These are phyloP conservation scores for Cryptococcus sp. DNA, from an alignment of 1,284 basidiomycete genomes.

Conservation along the genomic window DNA sequence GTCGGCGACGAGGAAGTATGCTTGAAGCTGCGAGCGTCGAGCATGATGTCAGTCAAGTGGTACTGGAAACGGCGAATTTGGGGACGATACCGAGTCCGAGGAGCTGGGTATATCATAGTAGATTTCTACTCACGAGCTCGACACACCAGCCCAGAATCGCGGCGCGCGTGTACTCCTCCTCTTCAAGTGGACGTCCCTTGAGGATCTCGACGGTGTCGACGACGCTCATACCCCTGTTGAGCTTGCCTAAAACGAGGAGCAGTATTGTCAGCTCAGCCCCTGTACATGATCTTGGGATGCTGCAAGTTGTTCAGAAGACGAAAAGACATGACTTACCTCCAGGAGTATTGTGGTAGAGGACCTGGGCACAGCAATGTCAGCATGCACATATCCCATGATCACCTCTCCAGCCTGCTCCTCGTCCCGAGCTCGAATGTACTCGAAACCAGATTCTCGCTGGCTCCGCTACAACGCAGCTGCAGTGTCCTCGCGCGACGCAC, in stretches of 20 bases:
- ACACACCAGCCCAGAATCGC: slow-evolving; percentile 95
- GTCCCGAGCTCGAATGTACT: neutral
- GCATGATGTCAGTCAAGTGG: neutral
- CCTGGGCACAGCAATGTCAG: slow-evolving; percentile 57
- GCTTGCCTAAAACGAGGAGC: slow-evolving; percentile 64
- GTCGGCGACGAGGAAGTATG: slow-evolving; percentile 96
- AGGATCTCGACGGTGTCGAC: slow-evolving; percentile 92
- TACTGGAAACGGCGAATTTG: neutral
- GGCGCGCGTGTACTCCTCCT: slow-evolving; percentile 85
- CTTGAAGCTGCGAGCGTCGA: slow-evolving; percentile 73
- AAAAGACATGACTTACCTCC: slow-evolving; percentile 59
- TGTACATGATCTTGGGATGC: too few relatives aligned
- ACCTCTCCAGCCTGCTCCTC: too few relatives aligned
- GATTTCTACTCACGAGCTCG: slow-evolving; percentile 70
- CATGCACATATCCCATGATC: neutral
- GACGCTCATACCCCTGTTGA: slow-evolving; percentile 93
- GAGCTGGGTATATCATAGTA: neutral
- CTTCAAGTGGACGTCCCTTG: slow-evolving; percentile 62
- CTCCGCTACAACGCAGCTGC: too few relatives aligned
- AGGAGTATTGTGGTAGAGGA: slow-evolving; percentile 90
- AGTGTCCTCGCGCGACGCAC: slow-evolving; percentile 54
- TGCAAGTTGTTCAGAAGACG: neutral
- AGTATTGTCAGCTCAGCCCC: too few relatives aligned
- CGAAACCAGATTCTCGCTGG: too few relatives aligned
- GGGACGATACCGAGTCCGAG: neutral